A percentile compares a stretch with the other conserved stretches of the same genome.
These are phyloP conservation scores for Rhizodiscina lignyota DNA, from an alignment of 495 filamentous ascomycete genomes.

Conservation along the genomic window DNA sequence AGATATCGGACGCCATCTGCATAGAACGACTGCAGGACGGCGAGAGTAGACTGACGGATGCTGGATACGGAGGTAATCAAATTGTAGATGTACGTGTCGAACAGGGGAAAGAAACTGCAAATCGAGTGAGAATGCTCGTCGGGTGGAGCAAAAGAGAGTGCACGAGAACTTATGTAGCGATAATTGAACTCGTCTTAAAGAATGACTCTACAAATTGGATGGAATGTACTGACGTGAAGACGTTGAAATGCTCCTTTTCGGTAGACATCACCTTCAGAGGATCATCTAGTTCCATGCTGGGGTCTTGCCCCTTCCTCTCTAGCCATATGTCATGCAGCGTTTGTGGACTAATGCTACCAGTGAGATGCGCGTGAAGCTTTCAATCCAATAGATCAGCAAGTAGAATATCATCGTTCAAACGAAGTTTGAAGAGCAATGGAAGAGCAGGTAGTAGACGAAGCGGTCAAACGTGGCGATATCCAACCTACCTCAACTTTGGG, in stretches of 20 bases:
- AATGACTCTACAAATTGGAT: neutral
- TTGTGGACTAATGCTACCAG: slow-evolving; percentile 60
- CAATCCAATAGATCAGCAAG: neutral
- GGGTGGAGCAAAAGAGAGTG: neutral
- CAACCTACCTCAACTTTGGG: slow-evolving; percentile 19
- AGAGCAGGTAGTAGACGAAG: slow-evolving; percentile 2
- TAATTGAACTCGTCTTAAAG: neutral
- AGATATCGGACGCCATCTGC: slow-evolving; percentile 61
- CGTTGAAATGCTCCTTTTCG: slow-evolving; percentile 51
- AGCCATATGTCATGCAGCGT: slow-evolving; percentile 64
- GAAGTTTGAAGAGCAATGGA: neutral
- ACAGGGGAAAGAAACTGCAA: slow-evolving; percentile 57
- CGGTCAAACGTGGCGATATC: neutral
- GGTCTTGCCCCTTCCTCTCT: slow-evolving; percentile 33
- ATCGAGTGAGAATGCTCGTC: neutral
- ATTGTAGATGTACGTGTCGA: slow-evolving; percentile 61
- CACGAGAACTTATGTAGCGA: neutral
- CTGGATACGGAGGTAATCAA: slow-evolving; percentile 42
- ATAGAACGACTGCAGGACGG: slow-evolving; percentile 55
- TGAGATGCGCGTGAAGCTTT: slow-evolving; percentile 72
- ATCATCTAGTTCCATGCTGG: slow-evolving; percentile 39
- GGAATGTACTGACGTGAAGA: slow-evolving; percentile 39
- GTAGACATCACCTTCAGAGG: slow-evolving; percentile 50
- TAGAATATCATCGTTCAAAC: neutral
- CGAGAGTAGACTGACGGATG: slow-evolving; percentile 42